Evolutionary conservation across 495 filamentous ascomycete species (phyloP), one percentile per base, ranked within the genome.

Genomic region (Daldinia vernicosa): DNA sequence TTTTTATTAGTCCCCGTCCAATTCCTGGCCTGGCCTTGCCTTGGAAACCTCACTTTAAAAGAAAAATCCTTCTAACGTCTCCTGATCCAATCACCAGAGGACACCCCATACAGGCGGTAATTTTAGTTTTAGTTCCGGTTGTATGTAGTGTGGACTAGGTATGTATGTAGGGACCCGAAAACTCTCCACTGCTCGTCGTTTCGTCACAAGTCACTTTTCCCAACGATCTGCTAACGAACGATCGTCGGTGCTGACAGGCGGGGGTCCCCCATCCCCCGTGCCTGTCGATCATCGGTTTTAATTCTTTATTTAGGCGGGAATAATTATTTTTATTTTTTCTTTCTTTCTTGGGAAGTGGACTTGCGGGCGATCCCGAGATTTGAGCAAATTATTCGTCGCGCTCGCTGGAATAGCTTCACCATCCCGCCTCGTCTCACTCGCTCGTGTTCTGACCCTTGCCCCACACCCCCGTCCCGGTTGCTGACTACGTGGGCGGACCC

Each of bases 211-310:
- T 66, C 50, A 70, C 57, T 56, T 37, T 33, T 33, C 52, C 54
- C 30, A 57, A 39, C 30, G 54, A 57, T 57, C 54, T 53, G 43
- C 43, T 47, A 22, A 22, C 19, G 19, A 47, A 47, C 43, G 43
- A 47, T 53, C 50, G 26, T 53, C 27, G 27, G 50, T 28, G 50
- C 24, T 53, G 50, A 30, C 57, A 45, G 58, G 69, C 59, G 69
- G 69, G 63, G 50, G 50, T 27, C 62, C 32, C 22, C 24, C 35
- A 53, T 14, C 39, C 24, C 45, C 52, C 45, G 69, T 71, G 37
- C 63, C 69, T 71, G 69, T 63, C 69, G 69, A 71, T 71, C 66
- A 32, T 63, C 35, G 39, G 9, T 26, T 57, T 37, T 43, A 27
- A 27, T 63, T 45, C 32, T 39, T 47, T 14, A 55, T 68, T 69